Percentiles rank a stretch among this genome's conserved stretches.
phyloP scores from a whole-genome alignment of 495 filamentous ascomycete species.

The Penicillium verhagenii region DNA sequence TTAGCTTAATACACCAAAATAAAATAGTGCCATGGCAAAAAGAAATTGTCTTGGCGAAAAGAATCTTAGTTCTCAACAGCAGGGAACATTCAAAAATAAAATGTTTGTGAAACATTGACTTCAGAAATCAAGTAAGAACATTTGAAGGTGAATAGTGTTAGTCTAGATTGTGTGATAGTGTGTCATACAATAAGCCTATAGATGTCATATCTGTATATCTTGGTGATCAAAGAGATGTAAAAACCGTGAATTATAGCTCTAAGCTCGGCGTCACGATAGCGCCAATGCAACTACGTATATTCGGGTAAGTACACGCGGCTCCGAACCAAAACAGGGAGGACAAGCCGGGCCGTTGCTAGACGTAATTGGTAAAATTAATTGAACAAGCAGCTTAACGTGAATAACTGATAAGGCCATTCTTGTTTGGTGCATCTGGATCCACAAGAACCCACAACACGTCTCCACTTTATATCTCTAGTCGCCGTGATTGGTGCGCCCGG shows the following conservation, averaged over 20 bases:
- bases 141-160: too few relatives aligned
- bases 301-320: constrained; percentile 25
- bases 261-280: not conserved
- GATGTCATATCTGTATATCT: too few relatives aligned
- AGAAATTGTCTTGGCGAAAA: too few relatives aligned
- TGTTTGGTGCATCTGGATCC: not conserved
- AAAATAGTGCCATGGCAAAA: too few relatives aligned
- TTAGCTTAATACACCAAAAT: too few relatives aligned
- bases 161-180: too few relatives aligned
- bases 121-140: too few relatives aligned
- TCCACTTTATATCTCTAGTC: not conserved
- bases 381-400: not conserved
- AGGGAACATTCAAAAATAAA: too few relatives aligned
- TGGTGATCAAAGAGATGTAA: not conserved
- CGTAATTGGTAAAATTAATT: constrained; percentile 7
- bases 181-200: too few relatives aligned
- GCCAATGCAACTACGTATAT: constrained; percentile 2
- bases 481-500: constrained; percentile 7
- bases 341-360: constrained; percentile 12
- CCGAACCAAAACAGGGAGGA: constrained; percentile 16
- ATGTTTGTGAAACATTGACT: too few relatives aligned
- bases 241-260: not conserved
- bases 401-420: constrained; percentile 12
- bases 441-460: not conserved
- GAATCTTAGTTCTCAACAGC: too few relatives aligned